phyloP scores from a whole-genome alignment of 1,284 basidiomycete species.

The Salmacisia buchloeana region DNA sequence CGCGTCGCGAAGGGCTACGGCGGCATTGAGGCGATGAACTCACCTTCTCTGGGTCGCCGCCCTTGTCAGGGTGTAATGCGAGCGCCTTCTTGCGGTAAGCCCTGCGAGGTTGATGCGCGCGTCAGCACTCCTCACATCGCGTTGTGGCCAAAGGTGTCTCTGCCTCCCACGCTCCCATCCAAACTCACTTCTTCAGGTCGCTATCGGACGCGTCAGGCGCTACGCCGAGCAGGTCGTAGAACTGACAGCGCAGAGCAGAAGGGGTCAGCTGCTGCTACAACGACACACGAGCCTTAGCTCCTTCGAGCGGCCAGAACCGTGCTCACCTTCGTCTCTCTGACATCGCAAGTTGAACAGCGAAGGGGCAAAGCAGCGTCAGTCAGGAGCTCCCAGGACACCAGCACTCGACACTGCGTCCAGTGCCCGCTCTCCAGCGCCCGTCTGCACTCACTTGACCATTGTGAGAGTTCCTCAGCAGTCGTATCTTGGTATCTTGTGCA shows the following conservation, averaged over 20 bases:
- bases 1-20: background rate
- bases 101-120: conserved; percentile 11
- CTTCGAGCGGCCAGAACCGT: background rate
- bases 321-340: conserved; percentile 7
- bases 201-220: conserved; percentile 31
- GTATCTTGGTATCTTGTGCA: no score
- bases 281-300: no score
- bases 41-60: conserved; percentile 73
- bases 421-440: background rate
- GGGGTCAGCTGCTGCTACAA: conserved; percentile 4
- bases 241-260: conserved; percentile 17
- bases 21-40: background rate
- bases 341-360: background rate
- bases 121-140: background rate
- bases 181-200: conserved; percentile 48
- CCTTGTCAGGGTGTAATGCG: conserved; percentile 80
- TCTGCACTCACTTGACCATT: conserved; percentile 5
- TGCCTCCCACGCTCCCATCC: background rate
- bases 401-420: background rate
- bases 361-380: background rate
- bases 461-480: background rate
- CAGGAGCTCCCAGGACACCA: background rate
- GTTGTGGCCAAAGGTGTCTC: background rate
- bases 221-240: conserved; percentile 49
- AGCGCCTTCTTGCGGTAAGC: conserved; percentile 43